phyloP scores from a whole-genome alignment of 2,329 filamentous ascomycete genomes.

The Pyrenochaeta sp. region DNA sequence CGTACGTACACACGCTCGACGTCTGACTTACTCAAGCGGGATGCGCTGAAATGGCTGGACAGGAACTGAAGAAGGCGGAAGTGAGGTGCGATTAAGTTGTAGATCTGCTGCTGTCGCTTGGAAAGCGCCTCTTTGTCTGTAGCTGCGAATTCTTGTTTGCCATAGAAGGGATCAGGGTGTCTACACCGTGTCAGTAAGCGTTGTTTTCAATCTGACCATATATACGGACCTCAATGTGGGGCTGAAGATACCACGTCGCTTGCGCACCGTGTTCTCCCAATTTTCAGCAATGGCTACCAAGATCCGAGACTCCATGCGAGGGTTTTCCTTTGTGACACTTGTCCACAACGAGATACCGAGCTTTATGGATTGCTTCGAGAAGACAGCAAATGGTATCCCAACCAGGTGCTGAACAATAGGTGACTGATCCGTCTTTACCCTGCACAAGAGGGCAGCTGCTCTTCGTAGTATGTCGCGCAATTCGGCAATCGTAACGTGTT shows the following conservation, averaged over 20 bases:
- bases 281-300: constrained; percentile 87
- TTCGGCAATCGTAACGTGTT: constrained; percentile 74
- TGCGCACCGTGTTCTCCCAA: constrained; percentile 86
- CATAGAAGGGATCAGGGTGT: constrained; percentile 86
- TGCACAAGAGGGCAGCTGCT: constrained; percentile 86
- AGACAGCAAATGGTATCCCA: constrained; percentile 88
- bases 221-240: constrained; percentile 67
- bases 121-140: constrained; percentile 80
- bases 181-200: constrained; percentile 44
- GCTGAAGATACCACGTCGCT: constrained; percentile 82
- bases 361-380: constrained; percentile 95
- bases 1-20: constrained; percentile 83
- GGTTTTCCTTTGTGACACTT: constrained; percentile 95
- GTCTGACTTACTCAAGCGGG: constrained; percentile 82
- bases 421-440: constrained; percentile 76
- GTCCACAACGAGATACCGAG: constrained; percentile 96
- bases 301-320: constrained; percentile 83
- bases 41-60: constrained; percentile 93
- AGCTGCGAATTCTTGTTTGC: constrained; percentile 91
- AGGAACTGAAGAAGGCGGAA: constrained; percentile 87
- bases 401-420: constrained; percentile 88
- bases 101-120: constrained; percentile 78
- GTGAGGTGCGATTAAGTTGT: constrained; percentile 87
- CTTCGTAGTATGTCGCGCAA: constrained; percentile 82
- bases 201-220: background rate